Evolutionary conservation across 768 basidiomycete genomes (phyloP).

Genomic region (Daedaleopsis sinensis): DNA sequence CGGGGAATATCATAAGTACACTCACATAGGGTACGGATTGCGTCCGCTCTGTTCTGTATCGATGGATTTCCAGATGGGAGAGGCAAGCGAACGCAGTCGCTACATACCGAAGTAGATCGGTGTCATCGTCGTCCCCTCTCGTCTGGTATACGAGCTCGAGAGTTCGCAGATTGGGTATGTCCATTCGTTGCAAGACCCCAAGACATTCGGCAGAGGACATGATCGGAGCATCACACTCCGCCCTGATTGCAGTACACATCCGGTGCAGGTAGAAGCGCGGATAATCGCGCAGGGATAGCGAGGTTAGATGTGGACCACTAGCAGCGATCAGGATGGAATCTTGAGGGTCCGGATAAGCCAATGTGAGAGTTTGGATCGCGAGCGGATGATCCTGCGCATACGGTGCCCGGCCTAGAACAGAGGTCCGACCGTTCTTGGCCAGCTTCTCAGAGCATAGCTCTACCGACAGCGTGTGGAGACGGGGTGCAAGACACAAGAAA

Average conservation of each 20-base stretch:
- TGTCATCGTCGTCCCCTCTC: neutral
- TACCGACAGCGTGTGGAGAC: neutral
- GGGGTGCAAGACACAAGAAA: neutral
- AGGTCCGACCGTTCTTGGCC: neutral
- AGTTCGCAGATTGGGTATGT: neutral
- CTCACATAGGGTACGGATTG: neutral
- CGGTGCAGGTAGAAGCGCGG: neutral
- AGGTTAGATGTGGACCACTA: neutral
- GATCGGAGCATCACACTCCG: neutral
- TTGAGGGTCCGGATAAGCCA: neutral
- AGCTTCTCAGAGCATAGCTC: neutral
- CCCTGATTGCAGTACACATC: neutral
- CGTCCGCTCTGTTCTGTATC: neutral
- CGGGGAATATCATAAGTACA: neutral
- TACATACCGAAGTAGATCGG: conserved; percentile 2
- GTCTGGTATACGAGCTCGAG: conserved; percentile 4
- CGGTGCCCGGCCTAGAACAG: neutral
- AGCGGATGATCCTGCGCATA: too few species aligned
- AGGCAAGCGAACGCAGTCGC: neutral
- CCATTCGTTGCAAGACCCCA: neutral
- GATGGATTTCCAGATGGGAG: neutral
- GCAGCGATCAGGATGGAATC: neutral
- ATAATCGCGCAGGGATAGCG: neutral
- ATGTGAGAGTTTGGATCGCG: neutral
- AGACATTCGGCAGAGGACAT: conserved; percentile 2